phyloP scores from a whole-genome alignment of 768 basidiomycete species.

The Pleurotus tuoliensis region DNA sequence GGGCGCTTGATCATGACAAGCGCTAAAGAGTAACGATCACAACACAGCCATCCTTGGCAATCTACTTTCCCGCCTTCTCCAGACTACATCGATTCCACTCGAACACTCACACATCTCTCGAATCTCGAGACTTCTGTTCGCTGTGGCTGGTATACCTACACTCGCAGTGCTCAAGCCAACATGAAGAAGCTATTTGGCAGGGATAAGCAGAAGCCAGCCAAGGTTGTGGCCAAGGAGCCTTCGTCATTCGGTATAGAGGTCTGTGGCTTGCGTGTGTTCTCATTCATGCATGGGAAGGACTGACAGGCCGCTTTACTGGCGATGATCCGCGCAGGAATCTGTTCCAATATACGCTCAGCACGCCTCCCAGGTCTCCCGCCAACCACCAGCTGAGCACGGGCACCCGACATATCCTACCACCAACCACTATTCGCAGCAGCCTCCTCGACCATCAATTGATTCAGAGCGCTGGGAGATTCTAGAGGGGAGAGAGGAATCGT shows the following conservation, averaged over 20 bases:
- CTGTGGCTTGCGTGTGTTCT: not conserved
- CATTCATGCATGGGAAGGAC: not conserved
- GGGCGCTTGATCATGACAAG: too few relatives aligned
- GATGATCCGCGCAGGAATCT: not conserved
- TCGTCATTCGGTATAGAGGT: conserved; percentile 9
- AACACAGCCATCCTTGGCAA: conserved; percentile 5
- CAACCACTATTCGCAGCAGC: not conserved
- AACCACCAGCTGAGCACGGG: conserved; percentile 2
- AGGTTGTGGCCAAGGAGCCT: conserved; percentile 9
- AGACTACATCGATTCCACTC: not conserved
- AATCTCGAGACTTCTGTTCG: not conserved
- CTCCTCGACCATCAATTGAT: conserved; percentile 11
- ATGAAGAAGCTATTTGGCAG: conserved; percentile 13
- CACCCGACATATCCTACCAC: not conserved
- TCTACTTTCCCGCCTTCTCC: conserved; percentile 3
- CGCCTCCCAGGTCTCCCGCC: not conserved
- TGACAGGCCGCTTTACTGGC: not conserved
- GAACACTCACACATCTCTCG: not conserved
- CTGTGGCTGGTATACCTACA: not conserved
- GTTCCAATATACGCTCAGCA: conserved; percentile 5
- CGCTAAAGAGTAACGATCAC: not conserved
- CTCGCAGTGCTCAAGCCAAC: not conserved
- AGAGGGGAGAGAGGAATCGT: not conserved
- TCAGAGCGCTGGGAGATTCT: conserved; percentile 13
- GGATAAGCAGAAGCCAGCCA: conserved; percentile 9